Conservation (phyloP, 148 eudicot species). For the Rhododendron mucronatum region DNA sequence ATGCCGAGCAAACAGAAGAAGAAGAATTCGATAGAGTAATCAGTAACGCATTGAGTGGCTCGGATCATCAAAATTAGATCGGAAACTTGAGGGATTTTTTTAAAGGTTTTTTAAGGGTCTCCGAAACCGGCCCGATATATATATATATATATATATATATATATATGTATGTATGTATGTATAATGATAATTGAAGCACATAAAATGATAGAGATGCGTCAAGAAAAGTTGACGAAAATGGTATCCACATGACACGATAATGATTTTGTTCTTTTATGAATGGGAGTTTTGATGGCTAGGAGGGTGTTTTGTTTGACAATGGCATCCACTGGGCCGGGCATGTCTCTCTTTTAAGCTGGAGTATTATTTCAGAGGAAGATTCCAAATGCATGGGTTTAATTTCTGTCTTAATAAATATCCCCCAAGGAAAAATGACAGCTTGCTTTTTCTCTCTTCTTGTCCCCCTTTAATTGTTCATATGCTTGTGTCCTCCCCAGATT, state of each 20-base stretch:
- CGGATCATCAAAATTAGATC: no score
- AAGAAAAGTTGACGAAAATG: not conserved
- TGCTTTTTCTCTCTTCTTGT: not conserved
- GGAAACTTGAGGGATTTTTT: no score
- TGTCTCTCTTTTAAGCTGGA: not conserved
- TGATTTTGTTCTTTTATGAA: not conserved
- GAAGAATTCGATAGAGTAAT: not conserved
- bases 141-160: not conserved
- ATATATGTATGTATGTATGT: not conserved
- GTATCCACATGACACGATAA: not conserved
- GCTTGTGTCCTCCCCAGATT: not conserved
- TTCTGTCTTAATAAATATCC: not conserved
- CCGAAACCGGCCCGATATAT: no score
- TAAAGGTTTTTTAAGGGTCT: no score
- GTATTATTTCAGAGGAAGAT: not conserved
- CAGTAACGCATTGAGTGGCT: no score
- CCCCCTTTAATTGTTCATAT: not conserved
- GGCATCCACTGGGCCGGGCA: not conserved
- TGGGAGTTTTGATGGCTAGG: not conserved
- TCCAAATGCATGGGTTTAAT: not conserved
- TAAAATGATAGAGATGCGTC: not conserved
- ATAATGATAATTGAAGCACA: not conserved
- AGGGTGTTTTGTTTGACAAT: no score
- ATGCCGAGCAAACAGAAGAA: no score
- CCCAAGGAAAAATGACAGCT: not conserved